A percentile compares a stretch with the other conserved stretches of the same genome.
phyloP scores from a whole-genome alignment of 2,329 filamentous ascomycete species.

The Epichloe uncinata region DNA sequence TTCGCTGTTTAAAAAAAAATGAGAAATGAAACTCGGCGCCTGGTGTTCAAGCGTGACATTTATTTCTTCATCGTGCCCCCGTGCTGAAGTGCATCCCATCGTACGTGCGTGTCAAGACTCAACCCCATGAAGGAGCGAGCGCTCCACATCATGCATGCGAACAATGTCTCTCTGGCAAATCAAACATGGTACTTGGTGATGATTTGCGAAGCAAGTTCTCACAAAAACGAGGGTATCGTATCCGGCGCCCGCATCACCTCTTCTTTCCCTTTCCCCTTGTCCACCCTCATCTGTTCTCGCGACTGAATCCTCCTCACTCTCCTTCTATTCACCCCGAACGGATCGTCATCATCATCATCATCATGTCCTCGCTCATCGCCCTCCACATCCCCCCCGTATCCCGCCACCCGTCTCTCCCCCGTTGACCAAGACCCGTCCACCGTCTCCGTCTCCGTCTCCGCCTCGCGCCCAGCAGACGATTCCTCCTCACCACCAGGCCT shows the following conservation, averaged over 20 bases:
- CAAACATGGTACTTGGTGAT: no score
- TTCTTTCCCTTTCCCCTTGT: neutral
- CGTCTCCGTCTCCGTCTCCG: no score
- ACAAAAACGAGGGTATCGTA: slow-evolving; percentile 25
- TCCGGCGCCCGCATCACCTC: slow-evolving; percentile 10
- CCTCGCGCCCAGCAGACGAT: neutral
- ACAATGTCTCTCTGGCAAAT: no score
- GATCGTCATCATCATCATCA: slow-evolving; percentile 17
- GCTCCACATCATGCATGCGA: no score
- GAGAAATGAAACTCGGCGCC: no score
- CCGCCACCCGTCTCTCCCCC: neutral
- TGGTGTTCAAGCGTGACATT: no score
- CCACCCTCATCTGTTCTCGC: slow-evolving; percentile 13
- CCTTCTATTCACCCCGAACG: slow-evolving; percentile 21
- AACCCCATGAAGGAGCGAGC: no score
- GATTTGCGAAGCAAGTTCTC: slow-evolving; percentile 1
- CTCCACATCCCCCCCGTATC: neutral
- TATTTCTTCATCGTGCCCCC: no score
- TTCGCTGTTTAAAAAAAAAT: neutral
- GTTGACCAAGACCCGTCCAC: neutral
- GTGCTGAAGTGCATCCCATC: no score
- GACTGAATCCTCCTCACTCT: slow-evolving; percentile 18
- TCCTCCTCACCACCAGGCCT: neutral
- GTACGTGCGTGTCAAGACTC: no score
- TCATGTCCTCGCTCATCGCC: neutral